Conservation (phyloP, 257 asterid species). For the Rehmannia glutinosa region DNA sequence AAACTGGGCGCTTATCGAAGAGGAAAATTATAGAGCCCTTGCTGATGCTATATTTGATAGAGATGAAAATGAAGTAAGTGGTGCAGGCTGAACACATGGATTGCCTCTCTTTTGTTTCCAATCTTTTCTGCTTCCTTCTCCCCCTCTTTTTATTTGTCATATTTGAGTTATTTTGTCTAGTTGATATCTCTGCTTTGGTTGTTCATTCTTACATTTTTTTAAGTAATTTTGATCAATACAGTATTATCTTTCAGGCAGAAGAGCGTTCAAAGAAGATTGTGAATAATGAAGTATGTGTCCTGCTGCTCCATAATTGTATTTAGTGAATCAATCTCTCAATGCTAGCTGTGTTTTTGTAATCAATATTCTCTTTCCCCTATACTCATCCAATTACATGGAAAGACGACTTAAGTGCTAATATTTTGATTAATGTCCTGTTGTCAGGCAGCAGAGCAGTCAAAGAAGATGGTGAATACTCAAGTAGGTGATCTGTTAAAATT, state of each 20-base stretch:
- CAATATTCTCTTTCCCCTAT: background rate
- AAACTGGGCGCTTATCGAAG: constrained; percentile 86
- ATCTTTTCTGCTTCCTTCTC: background rate
- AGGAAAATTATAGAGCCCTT: constrained; percentile 73
- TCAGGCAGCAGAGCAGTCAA: constrained; percentile 20
- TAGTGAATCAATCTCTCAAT: background rate
- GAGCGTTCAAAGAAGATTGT: constrained; percentile 9
- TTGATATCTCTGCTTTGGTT: background rate
- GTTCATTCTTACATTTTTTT: background rate
- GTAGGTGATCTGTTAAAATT: constrained; percentile 15
- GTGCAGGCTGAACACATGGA: constrained; percentile 2
- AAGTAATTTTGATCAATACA: constrained; percentile 9
- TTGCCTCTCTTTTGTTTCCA: constrained; percentile 1
- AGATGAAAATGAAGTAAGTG: constrained; percentile 61
- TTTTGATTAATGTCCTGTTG: background rate
- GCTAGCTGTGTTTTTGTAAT: constrained; percentile 3
- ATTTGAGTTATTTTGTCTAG: background rate
- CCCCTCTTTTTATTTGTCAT: background rate
- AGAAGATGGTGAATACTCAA: constrained; percentile 7
- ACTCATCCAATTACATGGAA: background rate
- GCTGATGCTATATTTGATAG: constrained; percentile 79
- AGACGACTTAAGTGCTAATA: constrained; percentile 12
- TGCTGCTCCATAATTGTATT: constrained; percentile 9
- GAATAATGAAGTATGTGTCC: constrained; percentile 29
- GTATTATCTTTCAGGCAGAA: constrained; percentile 23